A percentile compares a stretch with the other conserved stretches of the same genome.
Evolutionary conservation across 2,329 filamentous ascomycete species (phyloP).

Genomic region (Plectosphaerella plurivora): DNA sequence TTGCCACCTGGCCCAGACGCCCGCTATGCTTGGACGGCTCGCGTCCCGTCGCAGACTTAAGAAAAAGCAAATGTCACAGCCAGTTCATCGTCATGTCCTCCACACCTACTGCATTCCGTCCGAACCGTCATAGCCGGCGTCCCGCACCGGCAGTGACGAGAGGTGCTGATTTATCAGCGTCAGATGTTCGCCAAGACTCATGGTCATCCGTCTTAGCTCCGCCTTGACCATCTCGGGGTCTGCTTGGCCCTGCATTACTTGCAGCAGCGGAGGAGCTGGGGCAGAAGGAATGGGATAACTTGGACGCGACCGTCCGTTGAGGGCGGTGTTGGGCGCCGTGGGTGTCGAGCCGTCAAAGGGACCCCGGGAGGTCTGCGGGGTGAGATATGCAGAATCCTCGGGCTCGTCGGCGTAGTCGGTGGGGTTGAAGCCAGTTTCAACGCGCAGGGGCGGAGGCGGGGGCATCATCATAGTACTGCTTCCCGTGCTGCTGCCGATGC

Average conservation of each 20-base stretch:
- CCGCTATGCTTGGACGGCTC: background rate
- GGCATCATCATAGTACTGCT: constrained; percentile 9
- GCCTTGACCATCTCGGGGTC: constrained; percentile 46
- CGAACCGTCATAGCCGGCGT: constrained; percentile 8
- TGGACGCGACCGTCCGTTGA: constrained; percentile 1
- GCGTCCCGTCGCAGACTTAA: background rate
- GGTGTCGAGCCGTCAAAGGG: background rate
- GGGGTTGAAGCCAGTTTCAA: constrained; percentile 11
- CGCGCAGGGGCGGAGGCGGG: constrained; percentile 4
- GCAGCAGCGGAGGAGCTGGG: constrained; percentile 41
- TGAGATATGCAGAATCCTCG: constrained; percentile 10
- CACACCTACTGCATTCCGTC: background rate
- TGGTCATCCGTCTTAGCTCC: constrained; percentile 45
- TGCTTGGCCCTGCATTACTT: constrained; percentile 51
- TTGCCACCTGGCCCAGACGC: background rate
- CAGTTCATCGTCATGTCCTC: background rate
- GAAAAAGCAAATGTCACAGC: background rate
- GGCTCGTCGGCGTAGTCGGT: constrained; percentile 12
- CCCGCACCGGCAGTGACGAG: constrained; percentile 30
- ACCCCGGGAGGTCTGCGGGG: constrained; percentile 2
- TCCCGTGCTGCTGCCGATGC: constrained; percentile 6
- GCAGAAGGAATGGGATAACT: constrained; percentile 25
- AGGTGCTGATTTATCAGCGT: constrained; percentile 40
- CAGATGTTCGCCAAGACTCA: constrained; percentile 44
- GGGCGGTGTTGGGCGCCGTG: constrained; percentile 11